Evolutionary conservation across 306 rosid species (phyloP).

Genomic region (Cucurbita ficifolia): DNA sequence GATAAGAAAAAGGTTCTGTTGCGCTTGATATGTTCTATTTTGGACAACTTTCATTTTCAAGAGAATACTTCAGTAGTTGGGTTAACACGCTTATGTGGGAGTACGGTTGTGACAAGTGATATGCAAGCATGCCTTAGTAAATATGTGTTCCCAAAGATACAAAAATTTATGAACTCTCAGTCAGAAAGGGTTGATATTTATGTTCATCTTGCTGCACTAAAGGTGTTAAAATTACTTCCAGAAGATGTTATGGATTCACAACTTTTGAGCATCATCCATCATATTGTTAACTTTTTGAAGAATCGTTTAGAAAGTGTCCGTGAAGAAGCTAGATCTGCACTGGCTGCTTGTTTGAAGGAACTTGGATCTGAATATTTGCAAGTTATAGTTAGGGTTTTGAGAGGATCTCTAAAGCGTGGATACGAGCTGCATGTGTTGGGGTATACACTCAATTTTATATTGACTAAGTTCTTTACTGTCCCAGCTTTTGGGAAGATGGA

Average conservation of each 20-base stretch:
- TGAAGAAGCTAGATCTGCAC: slow-evolving; percentile 78
- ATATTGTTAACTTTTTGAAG: slow-evolving; percentile 74
- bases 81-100: slow-evolving; percentile 9
- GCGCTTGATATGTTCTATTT: slow-evolving; percentile 62
- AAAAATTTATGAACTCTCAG: slow-evolving; percentile 51
- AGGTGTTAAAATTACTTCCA: slow-evolving; percentile 70
- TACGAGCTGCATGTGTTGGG: slow-evolving; percentile 90
- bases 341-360: slow-evolving; percentile 83
- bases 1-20: slow-evolving; percentile 54
- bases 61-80: slow-evolving; percentile 24
- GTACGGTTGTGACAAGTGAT: slow-evolving; percentile 22
- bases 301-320: slow-evolving; percentile 70
- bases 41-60: slow-evolving; percentile 71
- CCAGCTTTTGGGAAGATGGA: slow-evolving; percentile 57
- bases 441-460: slow-evolving; percentile 63
- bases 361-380: slow-evolving; percentile 85
- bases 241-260: slow-evolving; percentile 69
- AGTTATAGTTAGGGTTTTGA: slow-evolving; percentile 57
- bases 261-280: slow-evolving; percentile 66
- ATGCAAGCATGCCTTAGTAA: slow-evolving; percentile 56
- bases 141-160: slow-evolving; percentile 65
- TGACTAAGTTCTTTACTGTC: slow-evolving; percentile 48
- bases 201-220: slow-evolving; percentile 68
- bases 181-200: slow-evolving; percentile 68
- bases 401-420: slow-evolving; percentile 65